Conservation (phyloP, 352 stramenopile genomes). For the Pythium biforme region DNA sequence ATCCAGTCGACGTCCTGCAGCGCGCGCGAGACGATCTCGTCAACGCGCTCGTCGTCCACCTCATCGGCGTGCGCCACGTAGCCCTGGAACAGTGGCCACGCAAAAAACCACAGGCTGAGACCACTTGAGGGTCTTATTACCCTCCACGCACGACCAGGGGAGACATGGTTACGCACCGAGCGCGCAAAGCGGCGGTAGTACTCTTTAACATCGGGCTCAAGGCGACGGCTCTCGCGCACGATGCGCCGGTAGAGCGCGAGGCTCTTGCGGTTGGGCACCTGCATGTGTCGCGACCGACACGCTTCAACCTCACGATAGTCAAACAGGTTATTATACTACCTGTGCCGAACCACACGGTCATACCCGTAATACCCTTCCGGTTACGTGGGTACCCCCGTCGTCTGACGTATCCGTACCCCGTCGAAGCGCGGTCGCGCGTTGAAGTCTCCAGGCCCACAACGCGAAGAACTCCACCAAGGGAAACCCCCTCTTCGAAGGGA, state of each 20-base stretch:
- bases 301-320: no score
- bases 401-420: no score
- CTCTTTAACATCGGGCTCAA: slow-evolving; percentile 40
- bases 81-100: slow-evolving; percentile 22
- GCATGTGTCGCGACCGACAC: neutral
- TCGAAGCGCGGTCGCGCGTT: slow-evolving; percentile 2
- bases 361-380: no score
- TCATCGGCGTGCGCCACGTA: slow-evolving; percentile 39
- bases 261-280: slow-evolving; percentile 24
- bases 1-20: slow-evolving; percentile 53
- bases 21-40: slow-evolving; percentile 33
- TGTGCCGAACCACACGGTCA: no score
- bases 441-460: no score
- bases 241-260: slow-evolving; percentile 46
- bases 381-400: no score
- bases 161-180: slow-evolving; percentile 26
- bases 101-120: neutral
- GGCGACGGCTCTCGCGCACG: slow-evolving; percentile 37
- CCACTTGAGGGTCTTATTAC: neutral
- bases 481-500: neutral
- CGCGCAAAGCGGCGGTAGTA: slow-evolving; percentile 48
- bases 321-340: no score
- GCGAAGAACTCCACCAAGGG: neutral
- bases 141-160: no score
- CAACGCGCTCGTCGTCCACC: slow-evolving; percentile 33